phyloP scores from a whole-genome alignment of 768 basidiomycete species.

The Calvatia gigantea region DNA sequence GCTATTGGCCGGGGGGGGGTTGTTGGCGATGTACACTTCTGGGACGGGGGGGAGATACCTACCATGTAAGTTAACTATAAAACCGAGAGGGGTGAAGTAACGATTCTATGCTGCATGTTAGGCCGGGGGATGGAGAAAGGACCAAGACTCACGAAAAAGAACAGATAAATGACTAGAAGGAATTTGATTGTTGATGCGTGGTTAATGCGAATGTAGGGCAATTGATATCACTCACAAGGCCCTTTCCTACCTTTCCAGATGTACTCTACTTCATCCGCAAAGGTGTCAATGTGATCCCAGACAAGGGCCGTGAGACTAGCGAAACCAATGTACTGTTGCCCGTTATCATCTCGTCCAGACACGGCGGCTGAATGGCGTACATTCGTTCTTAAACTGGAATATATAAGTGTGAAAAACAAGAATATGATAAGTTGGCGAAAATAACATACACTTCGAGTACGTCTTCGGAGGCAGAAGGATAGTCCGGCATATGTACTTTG shows the following conservation, averaged over 20 bases:
- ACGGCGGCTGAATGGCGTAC: not conserved
- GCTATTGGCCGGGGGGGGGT: conserved; percentile 23
- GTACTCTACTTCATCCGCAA: conserved; percentile 48
- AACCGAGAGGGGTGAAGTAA: conserved; percentile 60
- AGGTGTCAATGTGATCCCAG: conserved; percentile 56
- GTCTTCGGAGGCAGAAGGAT: not conserved
- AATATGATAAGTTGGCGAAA: not conserved
- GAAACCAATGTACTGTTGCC: conserved; percentile 45
- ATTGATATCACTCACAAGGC: conserved; percentile 34
- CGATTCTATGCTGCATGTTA: conserved; percentile 44
- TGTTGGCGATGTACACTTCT: not conserved
- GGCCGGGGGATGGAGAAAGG: not conserved
- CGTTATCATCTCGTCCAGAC: not conserved
- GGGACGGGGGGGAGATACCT: not conserved
- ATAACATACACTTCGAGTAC: not conserved
- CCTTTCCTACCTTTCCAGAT: conserved; percentile 51
- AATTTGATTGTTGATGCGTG: not conserved
- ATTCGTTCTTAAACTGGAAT: conserved; percentile 1
- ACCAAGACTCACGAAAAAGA: conserved; percentile 36
- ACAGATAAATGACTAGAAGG: conserved; percentile 36
- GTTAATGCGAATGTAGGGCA: not conserved
- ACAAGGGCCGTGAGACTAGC: conserved; percentile 47
- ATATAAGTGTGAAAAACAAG: not conserved
- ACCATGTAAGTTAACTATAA: conserved; percentile 55
- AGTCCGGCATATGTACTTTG: not conserved